Conservation (phyloP, 2,329 filamentous ascomycete species). For the Cercospora sp. region DNA sequence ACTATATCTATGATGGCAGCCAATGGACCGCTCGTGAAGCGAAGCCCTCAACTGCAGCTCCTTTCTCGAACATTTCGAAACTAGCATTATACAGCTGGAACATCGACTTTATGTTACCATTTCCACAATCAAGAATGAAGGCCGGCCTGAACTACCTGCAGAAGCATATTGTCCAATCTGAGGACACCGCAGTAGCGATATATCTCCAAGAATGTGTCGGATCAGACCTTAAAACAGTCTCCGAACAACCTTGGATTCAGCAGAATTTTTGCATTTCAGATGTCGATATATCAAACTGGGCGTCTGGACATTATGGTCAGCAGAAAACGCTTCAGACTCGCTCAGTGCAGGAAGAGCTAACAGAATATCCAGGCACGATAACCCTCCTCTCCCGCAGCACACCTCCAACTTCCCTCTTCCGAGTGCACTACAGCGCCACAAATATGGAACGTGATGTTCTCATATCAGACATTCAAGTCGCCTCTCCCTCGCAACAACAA, state of each 20-base stretch:
- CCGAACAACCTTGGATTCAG: conserved; percentile 50
- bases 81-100: conserved; percentile 50
- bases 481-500: conserved; percentile 31
- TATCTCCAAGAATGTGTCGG: conserved; percentile 56
- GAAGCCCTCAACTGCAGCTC: not conserved
- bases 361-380: conserved; percentile 54
- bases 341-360: too few relatives aligned
- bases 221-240: conserved; percentile 50
- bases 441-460: conserved; percentile 56
- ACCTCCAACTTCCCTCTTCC: conserved; percentile 49
- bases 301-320: conserved; percentile 45
- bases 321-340: too few relatives aligned
- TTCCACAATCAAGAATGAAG: conserved; percentile 43
- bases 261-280: conserved; percentile 54
- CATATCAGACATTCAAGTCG: conserved; percentile 52
- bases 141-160: conserved; percentile 45
- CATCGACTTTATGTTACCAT: conserved; percentile 49
- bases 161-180: not conserved
- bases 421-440: conserved; percentile 51
- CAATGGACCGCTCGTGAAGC: conserved; percentile 22
- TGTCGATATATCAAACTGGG: conserved; percentile 47
- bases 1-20: conserved; percentile 17
- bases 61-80: conserved; percentile 1
- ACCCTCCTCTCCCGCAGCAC: conserved; percentile 54
- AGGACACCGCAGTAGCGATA: conserved; percentile 43